Conservation (phyloP, 148 eudicot genomes). For the Drosera capensis region DNA sequence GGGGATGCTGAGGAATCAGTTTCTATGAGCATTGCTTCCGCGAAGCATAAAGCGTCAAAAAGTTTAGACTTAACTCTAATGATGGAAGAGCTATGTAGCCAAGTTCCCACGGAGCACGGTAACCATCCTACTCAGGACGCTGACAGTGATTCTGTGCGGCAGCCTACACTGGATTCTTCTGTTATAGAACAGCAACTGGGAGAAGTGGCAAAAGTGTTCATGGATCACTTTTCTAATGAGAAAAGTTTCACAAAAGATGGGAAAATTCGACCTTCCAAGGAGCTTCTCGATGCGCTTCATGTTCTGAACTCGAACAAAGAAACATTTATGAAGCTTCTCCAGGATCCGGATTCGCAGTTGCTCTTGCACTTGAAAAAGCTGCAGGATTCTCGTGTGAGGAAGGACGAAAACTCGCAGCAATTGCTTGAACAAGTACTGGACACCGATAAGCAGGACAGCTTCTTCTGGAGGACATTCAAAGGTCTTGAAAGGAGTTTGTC, state of each 20-base stretch:
- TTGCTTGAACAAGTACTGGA: slow-evolving; percentile 13
- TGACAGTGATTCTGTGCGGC: slow-evolving; percentile 9
- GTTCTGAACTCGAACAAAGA: slow-evolving; percentile 42
- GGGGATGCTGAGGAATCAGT: slow-evolving; percentile 8
- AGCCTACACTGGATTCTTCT: slow-evolving; percentile 11
- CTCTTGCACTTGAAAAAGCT: slow-evolving; percentile 20
- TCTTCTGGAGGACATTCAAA: slow-evolving; percentile 60
- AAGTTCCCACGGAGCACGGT: slow-evolving; percentile 22
- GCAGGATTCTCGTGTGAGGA: slow-evolving; percentile 22
- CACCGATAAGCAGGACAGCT: slow-evolving; percentile 28
- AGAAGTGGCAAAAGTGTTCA: slow-evolving; percentile 59
- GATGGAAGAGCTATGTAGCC: slow-evolving; percentile 39
- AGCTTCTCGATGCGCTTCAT: slow-evolving; percentile 33
- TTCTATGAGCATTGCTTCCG: slow-evolving; percentile 15
- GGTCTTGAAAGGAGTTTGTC: slow-evolving; percentile 40
- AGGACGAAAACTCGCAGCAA: slow-evolving; percentile 21
- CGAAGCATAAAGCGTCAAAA: slow-evolving; percentile 27
- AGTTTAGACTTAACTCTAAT: slow-evolving; percentile 33
- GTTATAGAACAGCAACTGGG: slow-evolving; percentile 32
- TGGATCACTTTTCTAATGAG: slow-evolving; percentile 27
- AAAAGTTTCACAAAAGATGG: slow-evolving; percentile 19
- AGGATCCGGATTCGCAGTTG: slow-evolving; percentile 35
- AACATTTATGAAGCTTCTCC: slow-evolving; percentile 29
- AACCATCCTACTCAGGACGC: slow-evolving; percentile 9
- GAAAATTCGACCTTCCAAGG: slow-evolving; percentile 21